A percentile compares a stretch with the other conserved stretches of the same genome.
Evolutionary conservation across 2,329 filamentous ascomycete species (phyloP).

Genomic region (Corynespora cassiicola): DNA sequence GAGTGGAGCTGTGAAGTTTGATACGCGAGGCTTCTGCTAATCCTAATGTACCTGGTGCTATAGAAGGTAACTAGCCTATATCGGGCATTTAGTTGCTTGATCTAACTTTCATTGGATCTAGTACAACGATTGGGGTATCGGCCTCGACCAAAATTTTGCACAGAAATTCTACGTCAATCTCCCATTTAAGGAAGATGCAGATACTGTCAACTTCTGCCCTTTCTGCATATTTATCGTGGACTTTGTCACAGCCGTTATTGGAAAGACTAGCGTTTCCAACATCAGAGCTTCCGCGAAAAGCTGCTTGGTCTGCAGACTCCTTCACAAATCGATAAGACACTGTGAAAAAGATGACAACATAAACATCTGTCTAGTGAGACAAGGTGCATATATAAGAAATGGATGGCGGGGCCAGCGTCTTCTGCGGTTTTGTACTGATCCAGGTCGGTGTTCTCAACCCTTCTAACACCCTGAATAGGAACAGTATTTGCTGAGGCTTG

Average conservation of each 20-base stretch:
- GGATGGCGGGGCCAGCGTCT: conserved; percentile 4
- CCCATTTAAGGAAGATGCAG: no score
- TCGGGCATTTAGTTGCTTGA: no score
- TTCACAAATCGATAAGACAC: conserved; percentile 8
- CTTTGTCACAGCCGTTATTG: no score
- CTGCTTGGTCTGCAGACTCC: conserved; percentile 11
- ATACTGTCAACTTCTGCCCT: conserved; percentile 7
- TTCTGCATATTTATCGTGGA: conserved; percentile 12
- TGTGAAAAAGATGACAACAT: conserved; percentile 5
- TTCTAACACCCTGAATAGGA: no score
- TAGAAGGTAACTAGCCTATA: no score
- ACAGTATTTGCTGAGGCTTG: no score
- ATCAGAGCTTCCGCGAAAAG: conserved; percentile 9
- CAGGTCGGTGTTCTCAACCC: neutral
- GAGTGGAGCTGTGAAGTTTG: conserved; percentile 3
- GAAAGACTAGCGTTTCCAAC: conserved; percentile 11
- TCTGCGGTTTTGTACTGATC: conserved; percentile 5
- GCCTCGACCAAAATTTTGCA: conserved; percentile 6
- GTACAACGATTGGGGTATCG: conserved; percentile 3
- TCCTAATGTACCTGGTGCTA: conserved; percentile 4
- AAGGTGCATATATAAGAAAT: conserved; percentile 8
- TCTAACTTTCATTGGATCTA: no score
- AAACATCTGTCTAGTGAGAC: conserved; percentile 6
- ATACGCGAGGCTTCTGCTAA: conserved; percentile 2
- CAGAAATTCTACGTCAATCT: conserved; percentile 7